Conservation (phyloP, 495 filamentous ascomycete genomes). For the Penicillium antarcticum region DNA sequence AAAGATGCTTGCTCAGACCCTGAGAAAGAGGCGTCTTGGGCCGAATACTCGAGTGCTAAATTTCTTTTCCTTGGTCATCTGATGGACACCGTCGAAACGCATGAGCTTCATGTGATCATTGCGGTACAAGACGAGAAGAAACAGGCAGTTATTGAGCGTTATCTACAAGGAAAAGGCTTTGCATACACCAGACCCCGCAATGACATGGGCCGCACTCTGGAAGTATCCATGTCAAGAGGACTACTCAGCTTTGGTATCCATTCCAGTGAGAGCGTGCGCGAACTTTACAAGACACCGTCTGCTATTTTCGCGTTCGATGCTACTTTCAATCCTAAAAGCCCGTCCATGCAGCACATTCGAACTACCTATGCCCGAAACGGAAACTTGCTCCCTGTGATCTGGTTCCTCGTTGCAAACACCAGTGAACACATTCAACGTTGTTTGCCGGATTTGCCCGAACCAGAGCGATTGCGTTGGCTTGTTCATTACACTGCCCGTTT, state of each 20-base stretch:
- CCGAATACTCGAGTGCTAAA: slow-evolving; percentile 54
- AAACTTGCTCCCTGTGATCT: slow-evolving; percentile 46
- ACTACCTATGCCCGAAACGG: slow-evolving; percentile 40
- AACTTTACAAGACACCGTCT: slow-evolving; percentile 40
- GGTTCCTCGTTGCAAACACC: slow-evolving; percentile 50
- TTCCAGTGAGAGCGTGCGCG: slow-evolving; percentile 33
- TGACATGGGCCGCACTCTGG: slow-evolving; percentile 33
- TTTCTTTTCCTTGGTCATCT: slow-evolving; percentile 55
- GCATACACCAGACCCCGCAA: slow-evolving; percentile 39
- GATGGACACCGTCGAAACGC: slow-evolving; percentile 36
- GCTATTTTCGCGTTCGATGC: slow-evolving; percentile 54
- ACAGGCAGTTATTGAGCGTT: slow-evolving; percentile 50
- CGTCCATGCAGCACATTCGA: slow-evolving; percentile 39
- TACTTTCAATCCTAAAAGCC: slow-evolving; percentile 39
- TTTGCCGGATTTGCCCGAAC: slow-evolving; percentile 37
- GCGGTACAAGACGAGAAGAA: slow-evolving; percentile 40
- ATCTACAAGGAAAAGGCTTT: slow-evolving; percentile 48
- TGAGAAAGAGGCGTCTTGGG: slow-evolving; percentile 49
- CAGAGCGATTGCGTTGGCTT: slow-evolving; percentile 37
- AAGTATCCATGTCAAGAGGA: slow-evolving; percentile 34
- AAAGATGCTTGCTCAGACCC: slow-evolving; percentile 31
- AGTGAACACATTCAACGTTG: slow-evolving; percentile 56
- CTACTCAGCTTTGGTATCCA: slow-evolving; percentile 49
- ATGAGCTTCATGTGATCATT: slow-evolving; percentile 47
- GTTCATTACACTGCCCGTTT: slow-evolving; percentile 38